Base-by-base conservation (phyloP, 2,329 filamentous ascomycete species). In the Basipetospora chlamydospora region DNA sequence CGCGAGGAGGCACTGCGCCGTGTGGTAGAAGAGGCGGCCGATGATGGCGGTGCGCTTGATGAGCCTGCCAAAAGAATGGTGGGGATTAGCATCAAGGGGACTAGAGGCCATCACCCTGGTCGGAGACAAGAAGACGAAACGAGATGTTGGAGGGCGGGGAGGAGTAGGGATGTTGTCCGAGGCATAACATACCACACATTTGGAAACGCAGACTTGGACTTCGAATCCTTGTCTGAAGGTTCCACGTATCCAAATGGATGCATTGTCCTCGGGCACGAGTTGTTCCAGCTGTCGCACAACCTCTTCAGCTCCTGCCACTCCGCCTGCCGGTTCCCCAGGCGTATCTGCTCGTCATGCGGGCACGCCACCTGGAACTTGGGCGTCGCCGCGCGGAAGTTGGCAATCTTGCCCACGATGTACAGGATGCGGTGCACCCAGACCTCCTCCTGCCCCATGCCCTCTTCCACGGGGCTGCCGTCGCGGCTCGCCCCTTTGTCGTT, bases 351-450 rank as follows among this genome's bases (percentile, higher is more conserved):
- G 28, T 74, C 73, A 39, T 73, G 70, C 6, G 70, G 63, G 29
- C 68, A 71, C 2, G 66, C 54, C 29, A 76, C 68, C 39, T 74
- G 67, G 40, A 72, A 72, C 13, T 69, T 65, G 2, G 77, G 70
- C 20, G 77, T 73, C 12, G 71, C 73, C 11, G 82, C 79, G 26
- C 83, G 74, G 53, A 93, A 93, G 56, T 92, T 90, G 44, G 79
- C 75, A 33, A 93, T 74, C 52, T 87, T 93, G 33, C 82, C 86
- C 33, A 92, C 70, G 44, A 94, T 80, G 57, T 87, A 94, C 26
- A 95, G 64, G 43, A 94, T 92, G 20, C 83, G 75, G 50, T 93
- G 80, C 13, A 86, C 81, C 86, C 88, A 95, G 8, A 79, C 52
- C 49, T 93, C 84, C 54, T 94, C 85, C 26, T 73, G 66, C 9